Percentiles rank a stretch among this genome's conserved stretches.
phyloP scores from a whole-genome alignment of 2,329 filamentous ascomycete genomes.

The Microdochium trichocladiopsis region DNA sequence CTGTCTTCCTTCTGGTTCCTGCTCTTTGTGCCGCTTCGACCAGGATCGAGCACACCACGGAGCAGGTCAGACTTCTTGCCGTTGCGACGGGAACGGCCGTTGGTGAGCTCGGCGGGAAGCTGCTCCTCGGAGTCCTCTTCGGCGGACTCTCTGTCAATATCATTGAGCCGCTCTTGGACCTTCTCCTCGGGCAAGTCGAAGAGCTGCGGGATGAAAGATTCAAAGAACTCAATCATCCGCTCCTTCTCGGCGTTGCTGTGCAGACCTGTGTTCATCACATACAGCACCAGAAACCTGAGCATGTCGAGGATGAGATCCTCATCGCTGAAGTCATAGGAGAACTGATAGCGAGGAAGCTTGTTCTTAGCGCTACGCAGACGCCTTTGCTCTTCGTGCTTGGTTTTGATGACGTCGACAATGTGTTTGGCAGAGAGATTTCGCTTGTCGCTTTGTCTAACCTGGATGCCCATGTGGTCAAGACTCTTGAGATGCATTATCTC shows the following conservation, averaged over 20 bases:
- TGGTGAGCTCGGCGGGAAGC: slow-evolving; percentile 63
- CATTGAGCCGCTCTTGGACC: slow-evolving; percentile 59
- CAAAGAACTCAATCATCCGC: slow-evolving; percentile 67
- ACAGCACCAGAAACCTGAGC: slow-evolving; percentile 56
- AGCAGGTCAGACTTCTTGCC: slow-evolving; percentile 76
- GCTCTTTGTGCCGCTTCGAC: slow-evolving; percentile 62
- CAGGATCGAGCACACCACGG: slow-evolving; percentile 76
- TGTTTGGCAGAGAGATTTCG: slow-evolving; percentile 85
- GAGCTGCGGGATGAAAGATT: slow-evolving; percentile 68
- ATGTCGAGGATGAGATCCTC: slow-evolving; percentile 59
- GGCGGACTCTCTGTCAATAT: slow-evolving; percentile 62
- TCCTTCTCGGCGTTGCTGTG: slow-evolving; percentile 68
- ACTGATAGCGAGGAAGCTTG: slow-evolving; percentile 62
- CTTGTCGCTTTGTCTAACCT: slow-evolving; percentile 85
- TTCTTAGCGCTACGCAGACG: slow-evolving; percentile 59
- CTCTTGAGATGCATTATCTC: slow-evolving; percentile 93
- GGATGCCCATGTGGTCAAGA: slow-evolving; percentile 91
- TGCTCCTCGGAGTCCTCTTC: slow-evolving; percentile 74
- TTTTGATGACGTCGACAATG: slow-evolving; percentile 83
- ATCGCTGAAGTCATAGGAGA: slow-evolving; percentile 67
- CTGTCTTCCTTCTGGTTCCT: slow-evolving; percentile 75
- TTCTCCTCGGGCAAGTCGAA: slow-evolving; percentile 68
- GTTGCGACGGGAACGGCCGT: slow-evolving; percentile 61
- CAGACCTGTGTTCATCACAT: slow-evolving; percentile 60
- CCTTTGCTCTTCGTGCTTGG: slow-evolving; percentile 85